phyloP scores from a whole-genome alignment of 108 stramenopile species.

The Pseudonitzschia pungens region DNA sequence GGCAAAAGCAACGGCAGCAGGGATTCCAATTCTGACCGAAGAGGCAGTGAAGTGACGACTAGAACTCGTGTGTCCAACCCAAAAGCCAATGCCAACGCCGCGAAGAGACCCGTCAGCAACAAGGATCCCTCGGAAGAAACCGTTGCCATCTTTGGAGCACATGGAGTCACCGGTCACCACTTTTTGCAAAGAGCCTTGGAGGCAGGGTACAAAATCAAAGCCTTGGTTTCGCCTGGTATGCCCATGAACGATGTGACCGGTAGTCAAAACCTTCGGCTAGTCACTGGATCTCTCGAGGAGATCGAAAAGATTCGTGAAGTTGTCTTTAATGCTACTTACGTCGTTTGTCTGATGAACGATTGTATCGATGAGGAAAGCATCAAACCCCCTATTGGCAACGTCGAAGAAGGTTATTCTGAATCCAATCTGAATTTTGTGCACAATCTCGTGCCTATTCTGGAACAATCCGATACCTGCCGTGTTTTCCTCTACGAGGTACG shows the following conservation, averaged over 20 bases:
- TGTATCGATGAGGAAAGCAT: slow-evolving; percentile 20
- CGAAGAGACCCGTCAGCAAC: not conserved
- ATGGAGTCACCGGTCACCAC: slow-evolving; percentile 44
- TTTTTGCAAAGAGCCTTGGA: slow-evolving; percentile 51
- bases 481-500: slow-evolving; percentile 36
- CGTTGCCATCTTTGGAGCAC: slow-evolving; percentile 52
- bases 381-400: not conserved
- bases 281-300: slow-evolving; percentile 42
- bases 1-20: not conserved
- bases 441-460: slow-evolving; percentile 26
- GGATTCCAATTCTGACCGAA: not conserved
- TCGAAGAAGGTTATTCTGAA: not conserved
- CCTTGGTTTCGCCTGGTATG: slow-evolving; percentile 33
- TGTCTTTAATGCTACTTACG: slow-evolving; percentile 28
- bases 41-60: not conserved
- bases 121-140: slow-evolving; percentile 30
- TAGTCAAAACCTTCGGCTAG: slow-evolving; percentile 22
- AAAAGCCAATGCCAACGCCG: not conserved
- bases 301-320: slow-evolving; percentile 28
- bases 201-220: slow-evolving; percentile 48
- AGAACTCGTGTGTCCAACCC: not conserved
- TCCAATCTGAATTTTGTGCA: slow-evolving; percentile 28
- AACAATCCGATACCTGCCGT: slow-evolving; percentile 11
- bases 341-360: slow-evolving; percentile 45
- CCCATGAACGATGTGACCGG: slow-evolving; percentile 24